Percentiles rank a stretch among this genome's conserved stretches.
Conservation (phyloP, 805 yeast species). For the Ascoidea rubescens region DNA sequence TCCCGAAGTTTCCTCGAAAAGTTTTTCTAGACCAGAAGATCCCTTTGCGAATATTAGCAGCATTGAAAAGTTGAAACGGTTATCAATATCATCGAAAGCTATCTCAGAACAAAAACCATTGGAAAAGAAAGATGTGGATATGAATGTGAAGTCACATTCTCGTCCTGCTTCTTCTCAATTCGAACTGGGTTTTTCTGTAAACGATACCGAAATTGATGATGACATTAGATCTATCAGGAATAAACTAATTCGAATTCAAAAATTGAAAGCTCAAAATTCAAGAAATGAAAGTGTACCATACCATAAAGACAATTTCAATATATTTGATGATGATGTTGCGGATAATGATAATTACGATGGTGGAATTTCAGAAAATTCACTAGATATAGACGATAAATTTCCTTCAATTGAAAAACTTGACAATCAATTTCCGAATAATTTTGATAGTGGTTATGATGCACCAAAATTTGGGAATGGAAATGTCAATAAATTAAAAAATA, state of each 20-base stretch:
- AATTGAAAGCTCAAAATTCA: neutral
- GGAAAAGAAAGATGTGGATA: neutral
- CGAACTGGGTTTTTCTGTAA: no score
- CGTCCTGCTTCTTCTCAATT: no score
- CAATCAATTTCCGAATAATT: no score
- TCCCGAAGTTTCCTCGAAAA: neutral
- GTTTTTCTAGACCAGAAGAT: constrained; percentile 1
- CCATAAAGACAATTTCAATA: no score
- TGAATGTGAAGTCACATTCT: neutral
- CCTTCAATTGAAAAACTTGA: neutral
- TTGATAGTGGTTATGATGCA: no score
- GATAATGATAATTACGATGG: neutral
- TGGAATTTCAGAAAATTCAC: no score
- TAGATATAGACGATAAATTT: neutral
- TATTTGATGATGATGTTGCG: neutral
- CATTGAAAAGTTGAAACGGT: neutral
- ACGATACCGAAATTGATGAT: constrained; percentile 3
- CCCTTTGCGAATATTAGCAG: constrained; percentile 8
- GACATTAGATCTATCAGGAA: constrained; percentile 1
- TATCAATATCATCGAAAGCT: neutral
- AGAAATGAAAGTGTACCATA: no score
- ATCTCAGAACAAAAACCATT: neutral
- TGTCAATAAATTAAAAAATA: no score
- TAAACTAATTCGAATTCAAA: constrained; percentile 1
- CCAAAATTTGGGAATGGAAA: neutral